Percentiles rank a stretch among this genome's conserved stretches.
These are phyloP conservation scores for Rasamsonia emersonii DNA, from an alignment of 2,329 filamentous ascomycete genomes.

Conservation along the genomic window DNA sequence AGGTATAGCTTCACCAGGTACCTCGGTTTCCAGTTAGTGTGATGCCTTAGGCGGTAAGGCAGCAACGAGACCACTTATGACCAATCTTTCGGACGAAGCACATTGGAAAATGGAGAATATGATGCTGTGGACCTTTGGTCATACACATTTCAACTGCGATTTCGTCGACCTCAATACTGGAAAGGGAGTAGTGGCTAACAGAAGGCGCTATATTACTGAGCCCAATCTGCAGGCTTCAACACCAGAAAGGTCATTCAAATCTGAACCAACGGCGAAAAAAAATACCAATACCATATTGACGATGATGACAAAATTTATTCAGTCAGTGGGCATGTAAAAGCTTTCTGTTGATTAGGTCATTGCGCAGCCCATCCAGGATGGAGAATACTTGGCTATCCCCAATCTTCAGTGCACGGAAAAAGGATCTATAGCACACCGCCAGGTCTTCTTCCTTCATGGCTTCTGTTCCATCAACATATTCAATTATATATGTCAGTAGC, in stretches of 20 bases:
- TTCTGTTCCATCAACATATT: constrained; percentile 14
- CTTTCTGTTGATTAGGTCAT: constrained; percentile 4
- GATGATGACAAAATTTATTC: too few relatives aligned
- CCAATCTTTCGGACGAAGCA: constrained; percentile 29
- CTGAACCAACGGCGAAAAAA: too few relatives aligned
- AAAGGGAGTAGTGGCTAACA: constrained; percentile 33
- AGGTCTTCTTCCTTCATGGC: constrained; percentile 12
- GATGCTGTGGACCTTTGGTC: constrained; percentile 40
- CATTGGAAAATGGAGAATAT: constrained; percentile 34
- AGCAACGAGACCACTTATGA: too few relatives aligned
- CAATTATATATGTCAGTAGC: constrained; percentile 14
- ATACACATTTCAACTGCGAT: constrained; percentile 41
- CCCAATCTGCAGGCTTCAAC: constrained; percentile 29
- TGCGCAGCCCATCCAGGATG: constrained; percentile 11
- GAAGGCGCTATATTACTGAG: constrained; percentile 35
- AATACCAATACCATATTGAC: too few relatives aligned
- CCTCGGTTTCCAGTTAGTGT: too few relatives aligned
- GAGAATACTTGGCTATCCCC: constrained; percentile 12
- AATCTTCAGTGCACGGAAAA: constrained; percentile 12
- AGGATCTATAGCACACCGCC: constrained; percentile 9
- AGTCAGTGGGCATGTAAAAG: neutral
- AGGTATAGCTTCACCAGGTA: too few relatives aligned
- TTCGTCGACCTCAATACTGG: constrained; percentile 23
- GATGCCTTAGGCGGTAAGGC: too few relatives aligned
- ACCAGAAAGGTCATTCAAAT: constrained; percentile 16